These are phyloP conservation scores for Catenaria anguillulae DNA, from an alignment of 371 early-diverging fungal species.

Conservation along the genomic window DNA sequence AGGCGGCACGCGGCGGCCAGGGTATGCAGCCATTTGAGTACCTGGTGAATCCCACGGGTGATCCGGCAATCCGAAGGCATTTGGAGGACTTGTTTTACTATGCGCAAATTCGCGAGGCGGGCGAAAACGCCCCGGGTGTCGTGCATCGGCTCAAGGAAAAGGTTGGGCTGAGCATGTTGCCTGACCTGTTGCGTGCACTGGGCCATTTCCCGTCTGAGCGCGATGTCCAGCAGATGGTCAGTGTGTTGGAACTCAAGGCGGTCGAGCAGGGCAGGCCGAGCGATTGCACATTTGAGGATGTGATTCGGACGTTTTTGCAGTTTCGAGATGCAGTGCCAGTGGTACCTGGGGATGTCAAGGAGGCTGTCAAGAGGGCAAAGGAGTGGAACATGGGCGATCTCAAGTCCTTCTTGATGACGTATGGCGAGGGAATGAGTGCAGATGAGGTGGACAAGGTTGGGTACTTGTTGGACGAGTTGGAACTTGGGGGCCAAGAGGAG, in stretches of 20 bases:
- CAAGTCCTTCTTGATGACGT: not conserved
- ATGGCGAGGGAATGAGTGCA: not conserved
- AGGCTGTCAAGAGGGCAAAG: not conserved
- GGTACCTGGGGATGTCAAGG: not conserved
- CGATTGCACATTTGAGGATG: no score
- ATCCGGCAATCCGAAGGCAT: conserved; percentile 16
- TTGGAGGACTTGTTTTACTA: conserved; percentile 42
- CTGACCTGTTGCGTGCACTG: not conserved
- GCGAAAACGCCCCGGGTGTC: not conserved
- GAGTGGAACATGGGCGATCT: not conserved
- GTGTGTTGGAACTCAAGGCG: not conserved
- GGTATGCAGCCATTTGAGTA: conserved; percentile 29
- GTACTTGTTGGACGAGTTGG: no score
- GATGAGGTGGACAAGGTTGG: no score
- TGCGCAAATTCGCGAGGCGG: conserved; percentile 30
- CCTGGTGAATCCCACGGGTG: conserved; percentile 23
- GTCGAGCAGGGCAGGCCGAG: no score
- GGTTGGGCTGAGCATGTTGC: not conserved
- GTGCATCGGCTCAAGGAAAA: not conserved
- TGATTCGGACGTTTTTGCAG: conserved; percentile 4
- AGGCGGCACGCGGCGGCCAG: conserved; percentile 9
- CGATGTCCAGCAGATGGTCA: conserved; percentile 1
- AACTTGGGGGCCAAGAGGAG: no score
- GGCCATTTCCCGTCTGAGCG: conserved; percentile 7
- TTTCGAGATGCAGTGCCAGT: not conserved